Percentiles rank a stretch among this genome's conserved stretches.
phyloP scores from a whole-genome alignment of 495 filamentous ascomycete genomes.

The Penicillium canescens region DNA sequence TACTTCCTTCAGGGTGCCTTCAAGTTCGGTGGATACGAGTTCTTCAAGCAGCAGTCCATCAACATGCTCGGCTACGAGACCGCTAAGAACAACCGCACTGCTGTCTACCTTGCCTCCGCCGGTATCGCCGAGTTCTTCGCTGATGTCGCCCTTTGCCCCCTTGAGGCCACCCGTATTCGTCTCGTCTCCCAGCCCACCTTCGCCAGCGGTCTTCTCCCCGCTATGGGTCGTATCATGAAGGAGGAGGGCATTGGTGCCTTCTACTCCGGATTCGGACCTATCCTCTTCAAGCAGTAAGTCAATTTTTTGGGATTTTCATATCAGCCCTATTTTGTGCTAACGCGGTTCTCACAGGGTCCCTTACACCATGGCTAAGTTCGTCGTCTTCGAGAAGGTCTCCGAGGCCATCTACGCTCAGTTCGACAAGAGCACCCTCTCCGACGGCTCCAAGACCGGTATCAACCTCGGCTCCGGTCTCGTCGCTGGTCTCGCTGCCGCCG shows the following conservation, averaged over 20 bases:
- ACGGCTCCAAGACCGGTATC: slow-evolving; percentile 76
- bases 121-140: slow-evolving; percentile 89
- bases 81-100: slow-evolving; percentile 82
- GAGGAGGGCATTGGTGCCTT: slow-evolving; percentile 85
- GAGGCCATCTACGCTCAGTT: slow-evolving; percentile 71
- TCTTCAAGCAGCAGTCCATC: slow-evolving; percentile 93
- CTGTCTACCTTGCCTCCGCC: slow-evolving; percentile 84
- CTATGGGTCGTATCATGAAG: slow-evolving; percentile 83
- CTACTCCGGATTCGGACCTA: slow-evolving; percentile 93
- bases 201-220: slow-evolving; percentile 75
- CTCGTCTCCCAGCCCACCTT: slow-evolving; percentile 90
- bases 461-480: slow-evolving; percentile 96
- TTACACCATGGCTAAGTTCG: slow-evolving; percentile 99
- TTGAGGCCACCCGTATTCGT: slow-evolving; percentile 93
- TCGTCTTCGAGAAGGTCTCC: slow-evolving; percentile 96
- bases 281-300: slow-evolving; percentile 92
- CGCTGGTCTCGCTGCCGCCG: slow-evolving; percentile 94
- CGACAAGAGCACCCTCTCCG: slow-evolving; percentile 76
- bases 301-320: not conserved
- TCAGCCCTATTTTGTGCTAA: not conserved
- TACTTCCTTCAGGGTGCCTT: slow-evolving; percentile 95
- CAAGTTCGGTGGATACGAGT: slow-evolving; percentile 95
- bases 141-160: slow-evolving; percentile 89
- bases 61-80: slow-evolving; percentile 77
- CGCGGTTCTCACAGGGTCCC: slow-evolving; percentile 66